These are phyloP conservation scores for Emmonsiellopsis sp. DNA, from an alignment of 2,329 filamentous ascomycete species.

Conservation along the genomic window DNA sequence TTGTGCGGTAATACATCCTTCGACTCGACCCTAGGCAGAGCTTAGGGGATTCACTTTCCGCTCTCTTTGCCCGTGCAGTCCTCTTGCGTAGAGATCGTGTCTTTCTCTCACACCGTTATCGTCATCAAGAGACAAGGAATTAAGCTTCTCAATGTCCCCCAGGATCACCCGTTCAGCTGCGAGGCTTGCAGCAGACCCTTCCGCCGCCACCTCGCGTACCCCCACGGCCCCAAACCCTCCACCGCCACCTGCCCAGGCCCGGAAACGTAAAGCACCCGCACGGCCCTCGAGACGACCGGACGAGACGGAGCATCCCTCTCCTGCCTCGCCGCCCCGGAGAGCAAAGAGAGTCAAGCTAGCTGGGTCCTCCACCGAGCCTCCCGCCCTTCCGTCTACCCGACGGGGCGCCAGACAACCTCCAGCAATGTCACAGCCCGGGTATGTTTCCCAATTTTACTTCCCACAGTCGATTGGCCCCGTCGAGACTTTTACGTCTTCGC, in stretches of 20 bases:
- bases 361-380: conserved; percentile 35
- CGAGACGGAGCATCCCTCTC: conserved; percentile 8
- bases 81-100: not conserved
- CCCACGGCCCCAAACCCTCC: conserved; percentile 34
- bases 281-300: conserved; percentile 32
- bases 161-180: conserved; percentile 94
- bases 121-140: conserved; percentile 13
- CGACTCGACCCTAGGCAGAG: not conserved
- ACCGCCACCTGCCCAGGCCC: conserved; percentile 39
- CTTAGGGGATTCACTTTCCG: not conserved
- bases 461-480: not conserved
- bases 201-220: conserved; percentile 44
- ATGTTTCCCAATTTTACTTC: conserved; percentile 17
- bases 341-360: conserved; percentile 63
- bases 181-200: conserved; percentile 67
- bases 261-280: conserved; percentile 67
- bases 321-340: conserved; percentile 39
- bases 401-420: conserved; percentile 25
- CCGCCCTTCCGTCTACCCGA: conserved; percentile 39
- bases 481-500: too few species aligned
- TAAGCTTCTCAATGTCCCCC: conserved; percentile 73
- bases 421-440: conserved; percentile 37
- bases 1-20: conserved; percentile 7
- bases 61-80: conserved; percentile 4
- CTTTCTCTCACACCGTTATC: not conserved